A percentile compares a stretch with the other conserved stretches of the same genome.
Conservation (phyloP, 2,329 filamentous ascomycete genomes). For the Aspergillus carbonarius region DNA sequence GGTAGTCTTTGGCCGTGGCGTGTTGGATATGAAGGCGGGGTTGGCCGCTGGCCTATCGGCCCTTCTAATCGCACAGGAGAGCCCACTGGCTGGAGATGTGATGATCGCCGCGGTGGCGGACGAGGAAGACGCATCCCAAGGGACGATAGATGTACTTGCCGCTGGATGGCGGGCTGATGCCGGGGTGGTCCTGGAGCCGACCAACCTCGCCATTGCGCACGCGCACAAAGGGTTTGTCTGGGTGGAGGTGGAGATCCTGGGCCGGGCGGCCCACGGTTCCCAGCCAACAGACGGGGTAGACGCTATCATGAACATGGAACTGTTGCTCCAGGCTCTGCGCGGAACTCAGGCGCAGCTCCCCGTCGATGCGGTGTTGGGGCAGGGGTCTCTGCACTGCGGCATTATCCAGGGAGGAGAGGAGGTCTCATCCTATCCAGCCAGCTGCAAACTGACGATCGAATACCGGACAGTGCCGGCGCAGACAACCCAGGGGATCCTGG, state of each 20-base stretch:
- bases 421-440: constrained; percentile 51
- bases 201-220: constrained; percentile 40
- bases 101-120: constrained; percentile 56
- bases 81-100: constrained; percentile 47
- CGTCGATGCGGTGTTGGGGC: constrained; percentile 36
- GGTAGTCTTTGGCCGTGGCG: constrained; percentile 48
- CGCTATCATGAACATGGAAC: constrained; percentile 50
- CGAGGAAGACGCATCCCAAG: constrained; percentile 53
- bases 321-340: constrained; percentile 50
- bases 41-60: constrained; percentile 50
- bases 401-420: constrained; percentile 54
- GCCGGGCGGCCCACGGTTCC: constrained; percentile 38
- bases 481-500: constrained; percentile 36
- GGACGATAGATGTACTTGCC: constrained; percentile 51
- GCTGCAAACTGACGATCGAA: constrained; percentile 52
- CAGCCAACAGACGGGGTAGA: constrained; percentile 49
- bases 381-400: constrained; percentile 49
- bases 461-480: constrained; percentile 51
- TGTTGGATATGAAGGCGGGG: constrained; percentile 55
- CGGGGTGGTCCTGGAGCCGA: constrained; percentile 53
- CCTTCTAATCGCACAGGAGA: constrained; percentile 34
- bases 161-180: constrained; percentile 56
- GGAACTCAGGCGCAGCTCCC: constrained; percentile 41
- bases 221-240: constrained; percentile 54
- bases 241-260: constrained; percentile 35